Percentiles rank a stretch among this genome's conserved stretches.
These are phyloP conservation scores for Astrothelium macrocarpum DNA, from an alignment of 495 filamentous ascomycete species.

Conservation along the genomic window DNA sequence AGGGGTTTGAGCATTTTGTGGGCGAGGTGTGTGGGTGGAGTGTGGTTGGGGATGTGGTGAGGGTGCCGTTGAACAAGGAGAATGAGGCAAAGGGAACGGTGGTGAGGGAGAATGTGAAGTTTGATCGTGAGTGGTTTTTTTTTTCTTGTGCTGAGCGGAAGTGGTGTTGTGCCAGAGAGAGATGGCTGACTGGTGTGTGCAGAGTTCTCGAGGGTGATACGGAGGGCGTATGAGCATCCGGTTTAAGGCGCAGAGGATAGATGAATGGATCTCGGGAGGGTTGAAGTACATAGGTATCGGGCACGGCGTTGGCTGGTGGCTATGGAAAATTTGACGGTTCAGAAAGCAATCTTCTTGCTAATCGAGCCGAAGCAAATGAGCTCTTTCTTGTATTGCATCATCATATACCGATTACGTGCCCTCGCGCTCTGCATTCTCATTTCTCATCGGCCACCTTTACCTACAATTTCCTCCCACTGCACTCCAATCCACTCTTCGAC, in stretches of 20 bases:
- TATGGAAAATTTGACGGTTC: background rate
- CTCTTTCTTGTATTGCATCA: background rate
- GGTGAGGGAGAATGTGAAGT: slow-evolving; percentile 90
- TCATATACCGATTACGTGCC: background rate
- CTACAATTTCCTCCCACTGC: slow-evolving; percentile 76
- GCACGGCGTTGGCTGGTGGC: background rate
- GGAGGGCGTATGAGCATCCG: slow-evolving; percentile 83
- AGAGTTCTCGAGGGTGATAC: slow-evolving; percentile 69
- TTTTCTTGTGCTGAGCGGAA: too few relatives aligned
- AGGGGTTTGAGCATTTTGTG: slow-evolving; percentile 70
- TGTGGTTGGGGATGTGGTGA: slow-evolving; percentile 53
- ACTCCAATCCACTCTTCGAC: slow-evolving; percentile 94
- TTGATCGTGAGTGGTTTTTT: slow-evolving; percentile 74
- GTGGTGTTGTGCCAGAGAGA: slow-evolving; percentile 10
- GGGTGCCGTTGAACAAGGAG: slow-evolving; percentile 86
- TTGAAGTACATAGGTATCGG: background rate
- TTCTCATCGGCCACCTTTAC: background rate
- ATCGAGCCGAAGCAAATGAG: background rate
- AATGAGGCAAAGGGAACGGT: slow-evolving; percentile 97
- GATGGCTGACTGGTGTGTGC: slow-evolving; percentile 2
- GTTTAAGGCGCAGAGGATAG: slow-evolving; percentile 30
- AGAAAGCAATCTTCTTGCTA: background rate
- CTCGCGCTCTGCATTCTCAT: background rate
- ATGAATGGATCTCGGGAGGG: background rate
- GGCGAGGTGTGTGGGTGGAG: slow-evolving; percentile 80